These are phyloP conservation scores for Collybia nuda DNA, from an alignment of 768 basidiomycete genomes.

Conservation along the genomic window DNA sequence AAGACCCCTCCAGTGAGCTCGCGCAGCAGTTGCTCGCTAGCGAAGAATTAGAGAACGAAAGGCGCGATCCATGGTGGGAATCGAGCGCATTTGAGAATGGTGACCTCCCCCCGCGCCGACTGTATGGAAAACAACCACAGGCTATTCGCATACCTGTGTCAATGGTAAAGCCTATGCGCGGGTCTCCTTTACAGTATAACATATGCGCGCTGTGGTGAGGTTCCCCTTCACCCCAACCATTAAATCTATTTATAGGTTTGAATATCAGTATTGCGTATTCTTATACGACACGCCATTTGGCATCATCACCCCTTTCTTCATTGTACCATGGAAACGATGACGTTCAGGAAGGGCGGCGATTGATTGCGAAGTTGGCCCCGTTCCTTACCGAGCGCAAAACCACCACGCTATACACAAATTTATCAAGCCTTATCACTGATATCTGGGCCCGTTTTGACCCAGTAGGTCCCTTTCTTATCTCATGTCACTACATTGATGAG, in stretches of 20 bases:
- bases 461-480: constrained; percentile 26
- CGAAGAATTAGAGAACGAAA: constrained; percentile 50
- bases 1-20: constrained; percentile 61
- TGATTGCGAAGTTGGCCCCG: constrained; percentile 56
- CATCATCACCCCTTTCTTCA: constrained; percentile 54
- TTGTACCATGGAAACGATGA: constrained; percentile 40
- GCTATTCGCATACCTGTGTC: constrained; percentile 45
- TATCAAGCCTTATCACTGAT: constrained; percentile 56
- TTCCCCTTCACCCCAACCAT: neutral
- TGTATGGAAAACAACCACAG: constrained; percentile 38
- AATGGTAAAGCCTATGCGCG: constrained; percentile 37
- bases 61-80: constrained; percentile 76
- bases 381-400: constrained; percentile 66
- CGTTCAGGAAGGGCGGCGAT: constrained; percentile 39
- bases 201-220: constrained; percentile 67
- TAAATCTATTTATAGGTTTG: too few species aligned
- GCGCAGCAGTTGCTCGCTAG: constrained; percentile 60
- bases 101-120: constrained; percentile 4
- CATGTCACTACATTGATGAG: neutral
- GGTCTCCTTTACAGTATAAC: constrained; percentile 63
- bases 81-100: constrained; percentile 13
- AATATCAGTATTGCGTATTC: constrained; percentile 62
- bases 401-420: constrained; percentile 45
- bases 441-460: constrained; percentile 63
- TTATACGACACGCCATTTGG: constrained; percentile 62